These are phyloP conservation scores for Microcera coccophila DNA, from an alignment of 2,329 filamentous ascomycete species.

Conservation along the genomic window DNA sequence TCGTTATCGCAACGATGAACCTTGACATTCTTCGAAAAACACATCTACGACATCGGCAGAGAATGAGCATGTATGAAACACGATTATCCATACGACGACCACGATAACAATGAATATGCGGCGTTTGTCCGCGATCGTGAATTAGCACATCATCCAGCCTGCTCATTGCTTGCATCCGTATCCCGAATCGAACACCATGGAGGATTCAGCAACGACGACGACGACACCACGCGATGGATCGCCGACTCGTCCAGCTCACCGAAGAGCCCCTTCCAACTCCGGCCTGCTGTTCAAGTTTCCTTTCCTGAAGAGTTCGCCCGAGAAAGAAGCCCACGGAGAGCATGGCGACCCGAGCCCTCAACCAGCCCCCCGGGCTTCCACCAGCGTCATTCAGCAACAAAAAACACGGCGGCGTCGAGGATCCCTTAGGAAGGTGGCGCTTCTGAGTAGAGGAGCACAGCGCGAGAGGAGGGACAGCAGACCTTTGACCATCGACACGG, in stretches of 20 bases:
- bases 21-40: no score
- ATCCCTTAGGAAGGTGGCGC: slow-evolving; percentile 80
- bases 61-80: not conserved
- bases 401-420: slow-evolving; percentile 69
- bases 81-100: not conserved
- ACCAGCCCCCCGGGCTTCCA: slow-evolving; percentile 25
- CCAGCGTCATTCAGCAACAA: slow-evolving; percentile 38
- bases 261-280: slow-evolving; percentile 54
- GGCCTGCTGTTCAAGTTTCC: slow-evolving; percentile 66
- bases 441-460: slow-evolving; percentile 70
- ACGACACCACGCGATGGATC: slow-evolving; percentile 8
- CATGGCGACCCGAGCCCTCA: slow-evolving; percentile 37
- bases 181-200: no score
- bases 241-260: slow-evolving; percentile 19
- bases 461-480: slow-evolving; percentile 55
- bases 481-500: slow-evolving; percentile 41
- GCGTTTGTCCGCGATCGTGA: not conserved
- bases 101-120: not conserved
- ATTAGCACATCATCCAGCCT: not conserved
- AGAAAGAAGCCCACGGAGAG: slow-evolving; percentile 25
- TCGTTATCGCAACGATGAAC: no score
- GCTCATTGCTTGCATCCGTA: not conserved
- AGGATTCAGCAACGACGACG: no score
- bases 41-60: not conserved
- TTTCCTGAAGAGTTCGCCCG: slow-evolving; percentile 54